A percentile compares a stretch with the other conserved stretches of the same genome.
Evolutionary conservation across 768 basidiomycete species (phyloP).

Genomic region (Plicaturopsis crispa): DNA sequence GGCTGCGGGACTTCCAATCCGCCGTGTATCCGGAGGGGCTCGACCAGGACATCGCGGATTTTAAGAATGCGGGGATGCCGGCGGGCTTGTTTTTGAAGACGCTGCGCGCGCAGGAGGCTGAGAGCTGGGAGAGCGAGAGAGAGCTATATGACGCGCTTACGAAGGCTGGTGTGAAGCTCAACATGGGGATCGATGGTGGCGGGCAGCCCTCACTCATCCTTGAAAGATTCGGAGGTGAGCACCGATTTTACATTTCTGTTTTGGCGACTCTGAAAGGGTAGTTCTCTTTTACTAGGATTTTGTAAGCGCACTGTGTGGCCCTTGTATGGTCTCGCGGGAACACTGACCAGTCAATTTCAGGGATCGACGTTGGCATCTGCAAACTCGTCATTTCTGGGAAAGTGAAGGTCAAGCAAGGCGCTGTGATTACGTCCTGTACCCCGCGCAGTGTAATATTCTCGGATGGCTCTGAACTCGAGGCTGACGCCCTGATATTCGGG

Average conservation of each 20-base stretch:
- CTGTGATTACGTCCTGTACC: constrained; percentile 30
- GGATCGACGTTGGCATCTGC: constrained; percentile 40
- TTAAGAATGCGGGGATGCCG: constrained; percentile 17
- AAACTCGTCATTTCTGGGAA: constrained; percentile 45
- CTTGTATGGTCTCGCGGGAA: background rate
- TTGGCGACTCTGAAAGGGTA: background rate
- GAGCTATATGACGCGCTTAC: constrained; percentile 25
- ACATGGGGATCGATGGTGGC: constrained; percentile 24
- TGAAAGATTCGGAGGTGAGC: constrained; percentile 25
- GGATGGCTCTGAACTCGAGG: constrained; percentile 29
- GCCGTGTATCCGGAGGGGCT: constrained; percentile 10
- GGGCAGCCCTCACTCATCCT: constrained; percentile 20
- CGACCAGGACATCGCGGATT: constrained; percentile 14
- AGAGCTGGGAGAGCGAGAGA: constrained; percentile 20
- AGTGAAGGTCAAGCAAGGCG: constrained; percentile 51
- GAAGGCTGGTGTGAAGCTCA: constrained; percentile 28
- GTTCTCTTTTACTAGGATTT: background rate
- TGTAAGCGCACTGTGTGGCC: background rate
- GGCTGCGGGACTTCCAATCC: constrained; percentile 1
- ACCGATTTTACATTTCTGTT: background rate
- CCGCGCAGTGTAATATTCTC: constrained; percentile 26
- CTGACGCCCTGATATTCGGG: constrained; percentile 43
- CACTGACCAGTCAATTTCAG: constrained; percentile 7
- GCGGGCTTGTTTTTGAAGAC: constrained; percentile 15
- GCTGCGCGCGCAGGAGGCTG: constrained; percentile 9